Evolutionary conservation across 2,329 filamentous ascomycete genomes (phyloP).

Genomic region (Alternaria triticina): DNA sequence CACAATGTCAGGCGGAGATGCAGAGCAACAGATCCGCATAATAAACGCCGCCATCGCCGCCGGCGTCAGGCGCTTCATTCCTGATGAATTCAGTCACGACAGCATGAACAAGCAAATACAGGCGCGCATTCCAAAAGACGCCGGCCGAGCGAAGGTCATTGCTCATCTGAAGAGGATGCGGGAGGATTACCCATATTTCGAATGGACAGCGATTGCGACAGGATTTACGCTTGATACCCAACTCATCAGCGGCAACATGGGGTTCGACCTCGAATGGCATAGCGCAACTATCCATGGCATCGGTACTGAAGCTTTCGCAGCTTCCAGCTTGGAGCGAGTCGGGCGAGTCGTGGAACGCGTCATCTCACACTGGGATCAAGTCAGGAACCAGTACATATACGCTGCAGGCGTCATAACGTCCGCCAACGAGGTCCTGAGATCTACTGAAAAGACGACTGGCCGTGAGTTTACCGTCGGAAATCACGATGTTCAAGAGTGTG

Average conservation of each 20-base stretch:
- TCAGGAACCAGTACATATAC: conserved; percentile 48
- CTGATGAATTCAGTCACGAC: conserved; percentile 51
- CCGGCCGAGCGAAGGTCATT: conserved; percentile 38
- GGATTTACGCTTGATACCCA: conserved; percentile 42
- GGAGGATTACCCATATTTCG: conserved; percentile 19
- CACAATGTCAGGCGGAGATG: conserved; percentile 36
- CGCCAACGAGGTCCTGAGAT: conserved; percentile 40
- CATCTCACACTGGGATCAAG: conserved; percentile 38
- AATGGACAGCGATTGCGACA: conserved; percentile 46
- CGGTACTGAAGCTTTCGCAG: conserved; percentile 45
- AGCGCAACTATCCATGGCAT: conserved; percentile 48
- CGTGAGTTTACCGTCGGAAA: conserved; percentile 41
- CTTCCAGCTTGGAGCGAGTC: conserved; percentile 41
- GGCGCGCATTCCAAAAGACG: conserved; percentile 35
- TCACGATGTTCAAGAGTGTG: conserved; percentile 42
- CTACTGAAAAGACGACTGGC: conserved; percentile 34
- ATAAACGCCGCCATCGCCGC: conserved; percentile 50
- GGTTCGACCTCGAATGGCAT: conserved; percentile 50
- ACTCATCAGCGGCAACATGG: conserved; percentile 43
- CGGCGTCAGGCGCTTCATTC: conserved; percentile 51
- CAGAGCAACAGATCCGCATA: conserved; percentile 35
- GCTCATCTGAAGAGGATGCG: conserved; percentile 33
- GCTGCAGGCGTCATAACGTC: conserved; percentile 40
- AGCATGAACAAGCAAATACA: conserved; percentile 40
- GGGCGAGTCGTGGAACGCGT: conserved; percentile 36